Conservation (phyloP, 257 asterid species). For the Fraxinus americana region DNA sequence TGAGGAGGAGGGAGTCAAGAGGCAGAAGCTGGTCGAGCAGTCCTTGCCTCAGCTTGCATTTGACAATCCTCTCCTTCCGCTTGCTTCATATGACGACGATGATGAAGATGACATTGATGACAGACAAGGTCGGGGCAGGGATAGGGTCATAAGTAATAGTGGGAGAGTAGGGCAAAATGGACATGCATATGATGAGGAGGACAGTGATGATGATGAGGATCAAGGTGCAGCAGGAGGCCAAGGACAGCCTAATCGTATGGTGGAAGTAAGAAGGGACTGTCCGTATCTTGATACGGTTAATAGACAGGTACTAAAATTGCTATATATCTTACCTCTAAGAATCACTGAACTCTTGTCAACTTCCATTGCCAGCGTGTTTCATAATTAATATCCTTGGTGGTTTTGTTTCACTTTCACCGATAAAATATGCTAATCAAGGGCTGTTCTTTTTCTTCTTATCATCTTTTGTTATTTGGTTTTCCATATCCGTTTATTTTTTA, state of each 20-base stretch:
- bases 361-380: not conserved
- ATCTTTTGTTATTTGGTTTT: not conserved
- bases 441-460: constrained; percentile 2
- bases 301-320: constrained; percentile 70
- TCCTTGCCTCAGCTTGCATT: constrained; percentile 42
- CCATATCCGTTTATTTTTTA: not conserved
- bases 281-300: constrained; percentile 96
- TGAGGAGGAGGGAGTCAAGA: constrained; percentile 50
- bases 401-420: not conserved
- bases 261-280: constrained; percentile 90
- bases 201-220: constrained; percentile 47
- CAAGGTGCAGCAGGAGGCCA: constrained; percentile 25
- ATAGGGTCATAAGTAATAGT: constrained; percentile 22
- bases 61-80: constrained; percentile 74
- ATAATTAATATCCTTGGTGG: not conserved
- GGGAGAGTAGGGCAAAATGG: constrained; percentile 34
- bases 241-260: constrained; percentile 50
- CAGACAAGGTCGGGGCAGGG: constrained; percentile 28
- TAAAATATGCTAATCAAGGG: not conserved
- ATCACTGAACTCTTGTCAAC: not conserved
- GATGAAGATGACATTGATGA: constrained; percentile 62
- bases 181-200: constrained; percentile 27
- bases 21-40: constrained; percentile 51
- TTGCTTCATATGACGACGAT: constrained; percentile 79
- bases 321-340: constrained; percentile 14